These are phyloP conservation scores for Brassica balearica DNA, from an alignment of 441 rosid genomes.

Conservation along the genomic window DNA sequence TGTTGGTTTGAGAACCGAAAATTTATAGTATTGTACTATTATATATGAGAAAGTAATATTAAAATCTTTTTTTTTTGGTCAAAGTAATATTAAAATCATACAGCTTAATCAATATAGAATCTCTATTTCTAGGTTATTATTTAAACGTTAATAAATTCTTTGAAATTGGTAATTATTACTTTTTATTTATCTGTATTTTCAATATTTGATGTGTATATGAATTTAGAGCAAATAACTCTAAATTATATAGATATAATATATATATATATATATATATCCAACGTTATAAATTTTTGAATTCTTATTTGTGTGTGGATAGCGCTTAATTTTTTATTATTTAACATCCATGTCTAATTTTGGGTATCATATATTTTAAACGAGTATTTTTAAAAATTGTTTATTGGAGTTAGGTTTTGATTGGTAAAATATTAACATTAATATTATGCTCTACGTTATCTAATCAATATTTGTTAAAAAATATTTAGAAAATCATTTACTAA, in stretches of 20 bases:
- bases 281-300: not conserved
- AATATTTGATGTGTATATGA: not conserved
- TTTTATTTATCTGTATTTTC: not conserved
- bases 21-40: not conserved
- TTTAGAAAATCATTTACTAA: too few species aligned
- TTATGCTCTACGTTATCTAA: too few species aligned
- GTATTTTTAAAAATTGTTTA: too few species aligned
- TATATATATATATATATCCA: not conserved
- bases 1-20: not conserved
- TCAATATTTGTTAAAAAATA: too few species aligned
- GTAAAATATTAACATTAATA: too few species aligned
- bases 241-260: not conserved
- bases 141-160: not conserved
- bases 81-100: too few species aligned
- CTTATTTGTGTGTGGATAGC: not conserved
- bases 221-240: not conserved
- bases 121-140: not conserved
- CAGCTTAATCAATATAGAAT: too few species aligned
- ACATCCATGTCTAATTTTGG: constrained; percentile 4
- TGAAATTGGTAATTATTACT: not conserved
- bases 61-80: too few species aligned
- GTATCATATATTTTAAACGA: not conserved
- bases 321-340: not conserved
- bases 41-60: too few species aligned
- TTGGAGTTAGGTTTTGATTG: too few species aligned